Evolutionary conservation across 441 rosid genomes (phyloP), one percentile per base, ranked within the genome.

Genomic region (Populus hybrid): DNA sequence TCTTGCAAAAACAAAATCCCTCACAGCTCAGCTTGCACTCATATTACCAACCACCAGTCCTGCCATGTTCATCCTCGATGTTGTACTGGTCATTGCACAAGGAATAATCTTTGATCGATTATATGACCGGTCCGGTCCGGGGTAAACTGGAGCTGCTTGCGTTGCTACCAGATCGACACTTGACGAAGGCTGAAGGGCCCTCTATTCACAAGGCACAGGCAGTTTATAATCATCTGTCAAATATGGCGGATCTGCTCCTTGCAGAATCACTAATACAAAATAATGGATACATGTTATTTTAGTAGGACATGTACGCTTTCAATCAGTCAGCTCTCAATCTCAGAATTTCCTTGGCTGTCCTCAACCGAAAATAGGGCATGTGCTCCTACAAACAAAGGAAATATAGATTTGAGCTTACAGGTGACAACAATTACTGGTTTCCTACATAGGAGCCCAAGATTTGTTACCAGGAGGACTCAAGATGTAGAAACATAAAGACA

Each of bases 261-360:
- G 75, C 75, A 42, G 35, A 40, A 26, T 1, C 5, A 65, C 20
- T 30, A 30, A 70, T 72, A 73, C 78, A 14, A 65, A 77, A 64
- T 23, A n/a, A 59, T 11, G 4, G 18, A 11, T 67, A 30, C 50
- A 68, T 38, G 61, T 11, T 4, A 5, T 6, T 46, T 68, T 69
- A 0, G 28, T 4, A 18, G 74, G 50, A 38, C 14, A 10, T 50
- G 30, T 69, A 30, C 34, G 46, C 18, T 61, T 70, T 40, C 76
- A 23, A 79, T 90, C 90, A 92, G 61, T 92, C 86, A 3, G 99
- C 98, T 90, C 83, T 89, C 85, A 87, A 77, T 83, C 85, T 87
- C 75, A 95, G 85, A 72, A 95, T 90, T 85, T 95, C 97, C 83
- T 90, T 91, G 9, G 94, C 93, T 21, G 98, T 94, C 84, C 95